Percentiles rank a stretch among this genome's conserved stretches.
Conservation (phyloP, 345 rosid genomes). For the Nephelium lappaceum region DNA sequence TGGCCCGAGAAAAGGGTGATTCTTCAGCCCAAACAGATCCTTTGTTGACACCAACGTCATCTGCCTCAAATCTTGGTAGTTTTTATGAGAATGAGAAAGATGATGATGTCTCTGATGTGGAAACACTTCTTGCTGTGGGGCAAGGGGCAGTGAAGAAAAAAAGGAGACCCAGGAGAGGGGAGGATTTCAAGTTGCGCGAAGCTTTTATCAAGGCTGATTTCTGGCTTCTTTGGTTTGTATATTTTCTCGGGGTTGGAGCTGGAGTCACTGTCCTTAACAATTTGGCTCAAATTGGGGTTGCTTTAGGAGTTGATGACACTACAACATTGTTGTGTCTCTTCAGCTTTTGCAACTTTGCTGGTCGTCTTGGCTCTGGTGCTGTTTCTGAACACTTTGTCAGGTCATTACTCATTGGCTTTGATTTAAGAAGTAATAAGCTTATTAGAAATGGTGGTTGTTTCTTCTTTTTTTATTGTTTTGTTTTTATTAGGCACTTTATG, state of each 20-base stretch:
- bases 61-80: slow-evolving; percentile 67
- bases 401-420: slow-evolving; percentile 34
- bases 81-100: slow-evolving; percentile 53
- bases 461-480: not conserved
- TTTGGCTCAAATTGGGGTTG: slow-evolving; percentile 90
- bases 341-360: slow-evolving; percentile 84
- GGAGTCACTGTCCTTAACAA: slow-evolving; percentile 90
- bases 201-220: slow-evolving; percentile 89
- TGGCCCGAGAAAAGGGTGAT: slow-evolving; percentile 47
- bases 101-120: slow-evolving; percentile 55
- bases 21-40: slow-evolving; percentile 44
- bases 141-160: slow-evolving; percentile 85
- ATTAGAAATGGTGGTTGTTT: slow-evolving; percentile 3
- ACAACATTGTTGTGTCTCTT: slow-evolving; percentile 71
- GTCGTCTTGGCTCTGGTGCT: slow-evolving; percentile 86
- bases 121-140: slow-evolving; percentile 68
- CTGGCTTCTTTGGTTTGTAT: slow-evolving; percentile 94
- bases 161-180: slow-evolving; percentile 79
- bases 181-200: slow-evolving; percentile 75
- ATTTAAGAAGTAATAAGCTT: not conserved
- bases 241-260: slow-evolving; percentile 89
- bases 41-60: slow-evolving; percentile 66
- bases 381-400: slow-evolving; percentile 91
- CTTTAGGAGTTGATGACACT: slow-evolving; percentile 73
- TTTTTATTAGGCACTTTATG: not conserved